Conservation (phyloP, 768 basidiomycete genomes). For the Suillus subaureus region DNA sequence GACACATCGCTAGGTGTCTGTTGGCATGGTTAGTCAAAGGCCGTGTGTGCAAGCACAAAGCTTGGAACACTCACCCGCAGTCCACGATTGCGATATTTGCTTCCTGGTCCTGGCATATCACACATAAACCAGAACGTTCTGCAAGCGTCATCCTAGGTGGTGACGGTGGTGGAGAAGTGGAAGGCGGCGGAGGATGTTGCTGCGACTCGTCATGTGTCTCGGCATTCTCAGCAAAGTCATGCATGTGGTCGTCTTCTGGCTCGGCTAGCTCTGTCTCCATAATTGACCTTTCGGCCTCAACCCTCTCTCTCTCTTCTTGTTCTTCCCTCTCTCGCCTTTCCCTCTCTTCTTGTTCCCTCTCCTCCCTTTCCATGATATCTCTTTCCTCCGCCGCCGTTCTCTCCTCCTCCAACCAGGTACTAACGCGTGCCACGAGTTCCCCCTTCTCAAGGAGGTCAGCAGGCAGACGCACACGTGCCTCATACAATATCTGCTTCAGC, state of each 20-base stretch:
- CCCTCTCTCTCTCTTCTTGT: conserved; percentile 17
- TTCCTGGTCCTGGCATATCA: conserved; percentile 93
- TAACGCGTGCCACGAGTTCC: conserved; percentile 77
- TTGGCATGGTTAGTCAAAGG: background rate
- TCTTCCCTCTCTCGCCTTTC: conserved; percentile 13
- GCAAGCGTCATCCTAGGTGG: conserved; percentile 26
- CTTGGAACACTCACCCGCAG: conserved; percentile 70
- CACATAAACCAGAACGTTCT: conserved; percentile 80
- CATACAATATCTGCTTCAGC: conserved; percentile 80
- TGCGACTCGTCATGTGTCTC: conserved; percentile 11
- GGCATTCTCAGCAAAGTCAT: conserved; percentile 5
- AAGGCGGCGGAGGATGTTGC: conserved; percentile 13
- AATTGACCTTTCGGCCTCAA: conserved; percentile 7
- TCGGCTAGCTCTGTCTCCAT: background rate
- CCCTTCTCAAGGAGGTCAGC: conserved; percentile 75
- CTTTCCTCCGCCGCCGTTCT: conserved; percentile 45
- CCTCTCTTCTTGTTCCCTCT: conserved; percentile 21
- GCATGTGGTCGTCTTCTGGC: conserved; percentile 10
- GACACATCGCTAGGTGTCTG: conserved; percentile 83
- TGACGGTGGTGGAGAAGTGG: conserved; percentile 25
- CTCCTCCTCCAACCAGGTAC: conserved; percentile 65
- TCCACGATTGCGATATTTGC: conserved; percentile 93
- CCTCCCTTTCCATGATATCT: conserved; percentile 31
- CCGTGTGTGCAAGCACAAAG: background rate
- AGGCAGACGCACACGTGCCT: conserved; percentile 70